Evolutionary conservation across 1,284 basidiomycete species (phyloP).

Genomic region (Termitomyces sp.): DNA sequence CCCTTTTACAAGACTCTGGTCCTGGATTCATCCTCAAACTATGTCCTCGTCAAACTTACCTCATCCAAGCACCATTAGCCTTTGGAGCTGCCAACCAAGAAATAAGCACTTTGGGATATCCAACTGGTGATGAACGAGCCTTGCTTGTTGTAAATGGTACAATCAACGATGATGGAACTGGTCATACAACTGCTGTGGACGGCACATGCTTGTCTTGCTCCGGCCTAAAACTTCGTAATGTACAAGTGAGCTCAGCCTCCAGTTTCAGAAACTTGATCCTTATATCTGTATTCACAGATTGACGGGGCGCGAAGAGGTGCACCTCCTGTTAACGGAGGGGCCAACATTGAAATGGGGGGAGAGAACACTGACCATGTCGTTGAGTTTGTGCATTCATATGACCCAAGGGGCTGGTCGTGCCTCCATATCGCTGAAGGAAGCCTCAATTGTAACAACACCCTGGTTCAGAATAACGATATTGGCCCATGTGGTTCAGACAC

Average conservation of each 20-base stretch:
- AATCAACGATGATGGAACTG: slow-evolving; percentile 42
- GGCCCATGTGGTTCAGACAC: slow-evolving; percentile 66
- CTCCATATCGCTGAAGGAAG: slow-evolving; percentile 66
- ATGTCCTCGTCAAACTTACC: slow-evolving; percentile 59
- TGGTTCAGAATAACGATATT: slow-evolving; percentile 76
- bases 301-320: slow-evolving; percentile 58
- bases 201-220: slow-evolving; percentile 56
- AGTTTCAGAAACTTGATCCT: no score
- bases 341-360: slow-evolving; percentile 76
- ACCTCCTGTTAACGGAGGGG: slow-evolving; percentile 53
- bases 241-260: slow-evolving; percentile 51
- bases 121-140: slow-evolving; percentile 40
- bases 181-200: slow-evolving; percentile 68
- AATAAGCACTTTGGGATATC: slow-evolving; percentile 74
- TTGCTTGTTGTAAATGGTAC: slow-evolving; percentile 47
- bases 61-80: slow-evolving; percentile 56
- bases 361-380: slow-evolving; percentile 59
- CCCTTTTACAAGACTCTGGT: slow-evolving; percentile 59
- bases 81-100: slow-evolving; percentile 69
- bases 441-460: slow-evolving; percentile 58
- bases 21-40: slow-evolving; percentile 59
- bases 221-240: slow-evolving; percentile 59
- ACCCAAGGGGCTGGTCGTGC: slow-evolving; percentile 73
- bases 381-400: slow-evolving; percentile 65
- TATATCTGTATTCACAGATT: slow-evolving; percentile 38